Evolutionary conservation across 2,329 filamentous ascomycete species (phyloP), one percentile per base, ranked within the genome.

Genomic region (Fusarium sp.): DNA sequence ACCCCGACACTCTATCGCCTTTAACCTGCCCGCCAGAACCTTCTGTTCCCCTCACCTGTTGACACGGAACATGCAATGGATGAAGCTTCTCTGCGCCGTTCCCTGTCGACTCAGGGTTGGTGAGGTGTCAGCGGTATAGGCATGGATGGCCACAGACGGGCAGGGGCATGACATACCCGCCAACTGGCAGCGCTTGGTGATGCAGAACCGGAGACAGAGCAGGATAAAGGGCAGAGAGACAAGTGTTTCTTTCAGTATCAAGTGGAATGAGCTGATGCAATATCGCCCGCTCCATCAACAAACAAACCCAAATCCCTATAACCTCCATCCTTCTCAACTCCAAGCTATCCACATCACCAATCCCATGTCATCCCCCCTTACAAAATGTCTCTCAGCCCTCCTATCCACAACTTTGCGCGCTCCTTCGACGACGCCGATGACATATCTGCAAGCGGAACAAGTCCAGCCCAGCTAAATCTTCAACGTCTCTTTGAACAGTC

Each of bases 401-500:
- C 74, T 7, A 51, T 77, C n/a, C 62, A 71, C 33, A 67, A 74
- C 57, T 63, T 73, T 49, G 39, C 70, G 54, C 62, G 71, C 44
- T 68, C 72, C 46, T 61, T 69, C 65, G 71, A 71, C 35, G 68
- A 72, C 30, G 71, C 67, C 40, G 63, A 69, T 56, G 68, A 68
- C 67, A 75, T 72, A 74, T 77, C 72, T 72, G 56, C 67, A 57
- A 79, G 78, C 61, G 77, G 79, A 72, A 79, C 82, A 61, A 89
- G 84, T 82, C 83, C 83, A 80, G 87, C 87, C 64, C 81, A 83
- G 81, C 86, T 89, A 84, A 90, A 84, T 78, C 86, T 90, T 75
- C 83, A 85, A 82, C 85, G 84, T 83, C 80, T 90, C 66, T 83
- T 85, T 74, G 82, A 87, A 79, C 88, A 90, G 88, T 87, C 87